A percentile compares a stretch with the other conserved stretches of the same genome.
Evolutionary conservation across 2,329 filamentous ascomycete species (phyloP).

Genomic region (Aspergillus ochraceoroseus): DNA sequence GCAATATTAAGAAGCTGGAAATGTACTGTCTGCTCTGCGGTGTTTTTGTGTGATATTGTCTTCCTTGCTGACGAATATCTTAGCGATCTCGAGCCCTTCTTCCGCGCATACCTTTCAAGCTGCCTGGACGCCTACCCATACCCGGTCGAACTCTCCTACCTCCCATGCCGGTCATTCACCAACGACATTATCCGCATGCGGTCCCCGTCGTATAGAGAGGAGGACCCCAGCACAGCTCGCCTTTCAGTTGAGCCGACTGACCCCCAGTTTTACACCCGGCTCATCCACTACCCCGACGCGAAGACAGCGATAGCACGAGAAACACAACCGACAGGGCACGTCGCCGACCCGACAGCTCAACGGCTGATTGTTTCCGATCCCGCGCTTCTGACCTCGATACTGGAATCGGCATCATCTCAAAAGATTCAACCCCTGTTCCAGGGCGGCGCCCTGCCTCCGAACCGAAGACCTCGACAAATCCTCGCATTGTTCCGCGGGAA

Average conservation of each 20-base stretch:
- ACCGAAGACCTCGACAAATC: not conserved
- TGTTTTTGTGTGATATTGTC: too few relatives aligned
- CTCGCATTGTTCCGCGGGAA: not conserved
- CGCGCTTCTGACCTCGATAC: not conserved
- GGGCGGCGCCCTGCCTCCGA: not conserved
- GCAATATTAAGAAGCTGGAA: slow-evolving; percentile 3
- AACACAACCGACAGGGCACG: not conserved
- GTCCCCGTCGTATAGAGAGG: slow-evolving; percentile 2
- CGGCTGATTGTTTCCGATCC: slow-evolving; percentile 6
- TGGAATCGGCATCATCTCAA: not conserved
- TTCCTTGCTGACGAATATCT: not conserved
- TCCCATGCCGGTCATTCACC: slow-evolving; percentile 8
- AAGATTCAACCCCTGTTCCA: not conserved
- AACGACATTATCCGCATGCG: slow-evolving; percentile 5
- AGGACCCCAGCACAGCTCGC: not conserved
- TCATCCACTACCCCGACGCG: not conserved
- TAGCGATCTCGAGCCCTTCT: slow-evolving; percentile 8
- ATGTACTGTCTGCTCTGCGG: not conserved
- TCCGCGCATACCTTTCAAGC: slow-evolving; percentile 5
- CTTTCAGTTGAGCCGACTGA: slow-evolving; percentile 5
- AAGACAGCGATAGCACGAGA: not conserved
- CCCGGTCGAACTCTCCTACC: slow-evolving; percentile 7
- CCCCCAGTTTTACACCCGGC: slow-evolving; percentile 8
- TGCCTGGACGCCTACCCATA: slow-evolving; percentile 1
- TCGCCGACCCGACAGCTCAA: slow-evolving; percentile 2